A percentile compares a stretch with the other conserved stretches of the same genome.
These are phyloP conservation scores for Backusella liffmaniae DNA, from an alignment of 192 early-diverging fungal genomes.

Conservation along the genomic window DNA sequence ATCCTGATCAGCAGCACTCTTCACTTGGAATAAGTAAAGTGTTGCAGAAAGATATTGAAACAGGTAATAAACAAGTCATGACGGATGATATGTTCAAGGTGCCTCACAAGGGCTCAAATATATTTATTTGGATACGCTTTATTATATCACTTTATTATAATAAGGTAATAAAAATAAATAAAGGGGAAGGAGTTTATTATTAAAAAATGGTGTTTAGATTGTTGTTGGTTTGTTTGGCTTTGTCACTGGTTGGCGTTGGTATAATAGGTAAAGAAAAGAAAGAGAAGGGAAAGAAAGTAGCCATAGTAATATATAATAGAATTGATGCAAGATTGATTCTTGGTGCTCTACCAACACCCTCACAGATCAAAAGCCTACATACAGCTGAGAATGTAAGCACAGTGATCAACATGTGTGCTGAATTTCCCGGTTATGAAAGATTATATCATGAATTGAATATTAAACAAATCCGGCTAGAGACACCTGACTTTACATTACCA, in stretches of 20 bases:
- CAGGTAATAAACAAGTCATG: neutral
- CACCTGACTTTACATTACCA: slow-evolving; percentile 44
- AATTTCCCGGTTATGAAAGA: slow-evolving; percentile 41
- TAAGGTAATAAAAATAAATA: slow-evolving; percentile 8
- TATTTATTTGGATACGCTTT: slow-evolving; percentile 26
- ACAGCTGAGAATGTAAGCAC: slow-evolving; percentile 14
- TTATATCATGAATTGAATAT: slow-evolving; percentile 39
- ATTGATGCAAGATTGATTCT: slow-evolving; percentile 26
- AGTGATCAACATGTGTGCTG: slow-evolving; percentile 51
- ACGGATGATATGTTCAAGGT: slow-evolving; percentile 16
- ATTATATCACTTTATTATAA: slow-evolving; percentile 29
- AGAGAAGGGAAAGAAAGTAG: neutral
- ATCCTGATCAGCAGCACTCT: slow-evolving; percentile 10
- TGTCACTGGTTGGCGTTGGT: slow-evolving; percentile 34
- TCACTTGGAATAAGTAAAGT: slow-evolving; percentile 25
- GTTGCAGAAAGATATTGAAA: neutral
- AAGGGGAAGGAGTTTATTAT: neutral
- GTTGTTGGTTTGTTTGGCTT: slow-evolving; percentile 26
- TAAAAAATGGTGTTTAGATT: neutral
- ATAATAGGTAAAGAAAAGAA: slow-evolving; percentile 18
- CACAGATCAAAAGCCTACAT: slow-evolving; percentile 26
- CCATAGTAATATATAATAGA: slow-evolving; percentile 5
- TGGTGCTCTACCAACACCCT: slow-evolving; percentile 31
- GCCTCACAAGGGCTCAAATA: neutral
- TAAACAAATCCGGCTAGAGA: slow-evolving; percentile 40